Base-by-base conservation (phyloP, 1,284 basidiomycete species). In the Lignosus rhinocerotis region DNA sequence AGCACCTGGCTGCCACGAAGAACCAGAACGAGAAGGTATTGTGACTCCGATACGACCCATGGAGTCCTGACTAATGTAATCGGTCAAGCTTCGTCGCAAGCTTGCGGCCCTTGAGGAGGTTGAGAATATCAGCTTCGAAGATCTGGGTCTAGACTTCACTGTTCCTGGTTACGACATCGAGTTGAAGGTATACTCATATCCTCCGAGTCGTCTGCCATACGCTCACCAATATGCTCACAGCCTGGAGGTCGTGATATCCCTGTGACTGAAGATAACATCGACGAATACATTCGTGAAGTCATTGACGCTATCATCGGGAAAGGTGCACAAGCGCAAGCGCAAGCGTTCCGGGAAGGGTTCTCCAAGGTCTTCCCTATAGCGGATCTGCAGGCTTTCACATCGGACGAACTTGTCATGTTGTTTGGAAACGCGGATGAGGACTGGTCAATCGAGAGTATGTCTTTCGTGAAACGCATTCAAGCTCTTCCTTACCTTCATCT, bases 371-470 rank as follows among this genome's bases (percentile, higher is more conserved):
- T 99, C 82, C 90, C 96, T 0, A 87, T 99, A 53, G 78, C 81
- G 39, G 94, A 98, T 70, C 78, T 99, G 51, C 86, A 90, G 66
- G 92, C 93, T 25, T 99, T 99, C 77, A 92, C 95, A 31, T 85
- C 94, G 6, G 93, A 98, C 56, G 97, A 99, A 73, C 78, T 99
- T 12, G 90, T 90, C 39, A 90, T 96, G 82, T 79, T 98, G 34
- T 96, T 98, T 67, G 96, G 96, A 32, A 96, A 97, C 68, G 85
- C 90, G 6, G 94, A 98, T 14, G 96, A 98, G 70, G 95, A 98
- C 71, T 98, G 95, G 95, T 88, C 85, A 60, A 70, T 79, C 14
- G 94, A 96, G 72, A 94, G 94, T 96, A 73, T 67, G 92, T 80
- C 6, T 7, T 30, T 25, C 11, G 25, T 16, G 43, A 1, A 38